Evolutionary conservation across 768 basidiomycete genomes (phyloP).

Genomic region (Lactarius psammicola): DNA sequence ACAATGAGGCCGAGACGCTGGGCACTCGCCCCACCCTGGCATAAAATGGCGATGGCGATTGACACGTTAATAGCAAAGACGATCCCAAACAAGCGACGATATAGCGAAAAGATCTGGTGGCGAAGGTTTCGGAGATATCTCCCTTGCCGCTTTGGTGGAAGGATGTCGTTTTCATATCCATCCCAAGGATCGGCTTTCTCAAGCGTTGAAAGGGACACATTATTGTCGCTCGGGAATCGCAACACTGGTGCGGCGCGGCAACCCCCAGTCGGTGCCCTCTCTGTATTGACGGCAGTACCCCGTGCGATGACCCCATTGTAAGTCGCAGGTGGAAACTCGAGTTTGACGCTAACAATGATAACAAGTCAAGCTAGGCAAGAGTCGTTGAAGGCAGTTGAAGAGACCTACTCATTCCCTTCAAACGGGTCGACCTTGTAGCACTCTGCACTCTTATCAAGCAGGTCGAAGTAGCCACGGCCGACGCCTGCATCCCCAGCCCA

Average conservation of each 20-base stretch:
- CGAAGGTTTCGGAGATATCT: constrained; percentile 51
- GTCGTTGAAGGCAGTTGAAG: no score
- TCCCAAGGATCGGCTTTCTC: constrained; percentile 43
- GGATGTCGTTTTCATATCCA: constrained; percentile 48
- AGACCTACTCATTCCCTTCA: no score
- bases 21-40: constrained; percentile 36
- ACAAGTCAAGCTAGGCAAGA: no score
- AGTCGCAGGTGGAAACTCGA: background rate
- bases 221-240: background rate
- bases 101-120: constrained; percentile 53
- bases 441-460: no score
- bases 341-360: background rate
- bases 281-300: background rate
- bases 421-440: no score
- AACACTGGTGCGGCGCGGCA: background rate
- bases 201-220: constrained; percentile 19
- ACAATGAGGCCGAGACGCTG: constrained; percentile 39
- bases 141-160: constrained; percentile 53
- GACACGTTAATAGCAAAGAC: constrained; percentile 52
- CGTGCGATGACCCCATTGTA: background rate
- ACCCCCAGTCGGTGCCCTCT: background rate
- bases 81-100: constrained; percentile 53
- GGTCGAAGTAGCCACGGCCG: no score
- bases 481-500: no score
- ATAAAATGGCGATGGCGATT: constrained; percentile 44